Conservation (phyloP, 768 basidiomycete genomes). For the Amylocystis lapponica region DNA sequence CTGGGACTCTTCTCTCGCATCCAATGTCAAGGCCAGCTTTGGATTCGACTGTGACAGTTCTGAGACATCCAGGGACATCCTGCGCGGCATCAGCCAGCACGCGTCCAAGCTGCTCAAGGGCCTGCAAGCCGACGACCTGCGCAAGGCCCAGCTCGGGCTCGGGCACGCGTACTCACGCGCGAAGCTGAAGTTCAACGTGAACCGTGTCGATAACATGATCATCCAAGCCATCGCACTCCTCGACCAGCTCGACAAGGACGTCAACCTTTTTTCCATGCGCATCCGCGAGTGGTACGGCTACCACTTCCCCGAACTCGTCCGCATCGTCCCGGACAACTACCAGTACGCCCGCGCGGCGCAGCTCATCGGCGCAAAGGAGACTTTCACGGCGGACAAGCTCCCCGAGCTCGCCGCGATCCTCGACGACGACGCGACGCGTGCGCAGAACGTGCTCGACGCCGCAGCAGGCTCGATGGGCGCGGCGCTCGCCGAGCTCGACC, state of each 20-base stretch:
- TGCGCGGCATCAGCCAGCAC: slow-evolving; percentile 90
- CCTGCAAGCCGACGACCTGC: slow-evolving; percentile 82
- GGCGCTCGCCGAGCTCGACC: slow-evolving; percentile 84
- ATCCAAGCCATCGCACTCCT: slow-evolving; percentile 98
- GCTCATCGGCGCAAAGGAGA: slow-evolving; percentile 88
- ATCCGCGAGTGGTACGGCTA: slow-evolving; percentile 99
- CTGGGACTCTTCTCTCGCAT: slow-evolving; percentile 67
- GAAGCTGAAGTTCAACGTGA: slow-evolving; percentile 97
- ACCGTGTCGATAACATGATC: slow-evolving; percentile 98
- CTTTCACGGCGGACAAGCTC: slow-evolving; percentile 71
- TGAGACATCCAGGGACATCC: slow-evolving; percentile 74
- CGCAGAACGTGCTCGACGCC: slow-evolving; percentile 93
- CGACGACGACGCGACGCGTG: slow-evolving; percentile 78
- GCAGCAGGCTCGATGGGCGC: slow-evolving; percentile 94
- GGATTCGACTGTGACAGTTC: slow-evolving; percentile 76
- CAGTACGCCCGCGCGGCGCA: slow-evolving; percentile 83
- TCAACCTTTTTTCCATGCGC: slow-evolving; percentile 98
- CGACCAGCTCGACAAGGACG: slow-evolving; percentile 98
- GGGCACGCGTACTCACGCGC: slow-evolving; percentile 97
- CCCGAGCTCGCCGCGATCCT: slow-evolving; percentile 73
- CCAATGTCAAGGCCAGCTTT: slow-evolving; percentile 68
- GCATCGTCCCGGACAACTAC: slow-evolving; percentile 89
- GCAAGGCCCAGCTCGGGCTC: slow-evolving; percentile 91
- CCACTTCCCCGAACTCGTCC: slow-evolving; percentile 96
- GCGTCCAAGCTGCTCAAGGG: slow-evolving; percentile 86